Conservation (phyloP, 495 filamentous ascomycete species). For the Cudoniella acicularis region DNA sequence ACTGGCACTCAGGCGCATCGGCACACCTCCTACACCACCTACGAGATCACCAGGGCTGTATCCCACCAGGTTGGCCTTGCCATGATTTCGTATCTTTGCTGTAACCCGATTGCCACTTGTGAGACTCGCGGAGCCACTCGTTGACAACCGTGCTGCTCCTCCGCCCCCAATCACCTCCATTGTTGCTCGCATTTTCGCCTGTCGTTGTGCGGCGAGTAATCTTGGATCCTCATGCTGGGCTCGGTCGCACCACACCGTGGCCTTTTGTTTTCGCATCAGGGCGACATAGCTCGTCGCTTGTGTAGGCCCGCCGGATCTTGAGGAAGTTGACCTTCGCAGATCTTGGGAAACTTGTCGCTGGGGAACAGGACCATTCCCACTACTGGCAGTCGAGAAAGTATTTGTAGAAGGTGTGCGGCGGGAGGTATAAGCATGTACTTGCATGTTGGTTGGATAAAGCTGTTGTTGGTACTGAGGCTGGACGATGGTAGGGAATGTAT, state of each 20-base stretch:
- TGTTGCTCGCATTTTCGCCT: conserved; percentile 78
- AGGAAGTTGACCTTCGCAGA: conserved; percentile 70
- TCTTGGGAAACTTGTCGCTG: conserved; percentile 52
- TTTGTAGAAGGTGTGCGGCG: conserved; percentile 69
- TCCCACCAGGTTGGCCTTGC: conserved; percentile 63
- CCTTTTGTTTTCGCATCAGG: conserved; percentile 91
- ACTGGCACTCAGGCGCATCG: conserved; percentile 85
- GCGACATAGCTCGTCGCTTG: conserved; percentile 82
- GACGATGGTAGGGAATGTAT: conserved; percentile 43
- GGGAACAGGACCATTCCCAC: conserved; percentile 39
- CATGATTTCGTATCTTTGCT: conserved; percentile 80
- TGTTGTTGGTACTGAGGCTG: conserved; percentile 22
- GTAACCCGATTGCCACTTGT: conserved; percentile 48
- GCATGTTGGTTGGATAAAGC: conserved; percentile 23
- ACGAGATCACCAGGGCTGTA: conserved; percentile 73
- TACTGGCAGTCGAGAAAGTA: conserved; percentile 66
- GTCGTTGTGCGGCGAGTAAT: conserved; percentile 70
- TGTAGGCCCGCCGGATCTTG: conserved; percentile 56
- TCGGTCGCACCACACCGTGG: conserved; percentile 97
- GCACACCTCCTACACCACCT: conserved; percentile 70
- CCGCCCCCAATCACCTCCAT: conserved; percentile 66
- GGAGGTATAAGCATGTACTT: conserved; percentile 35
- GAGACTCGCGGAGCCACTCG: conserved; percentile 18
- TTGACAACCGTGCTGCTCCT: conserved; percentile 16
- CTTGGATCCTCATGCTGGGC: conserved; percentile 89